Base-by-base conservation (phyloP, 495 filamentous ascomycete species). In the Trichoderma parareesei region DNA sequence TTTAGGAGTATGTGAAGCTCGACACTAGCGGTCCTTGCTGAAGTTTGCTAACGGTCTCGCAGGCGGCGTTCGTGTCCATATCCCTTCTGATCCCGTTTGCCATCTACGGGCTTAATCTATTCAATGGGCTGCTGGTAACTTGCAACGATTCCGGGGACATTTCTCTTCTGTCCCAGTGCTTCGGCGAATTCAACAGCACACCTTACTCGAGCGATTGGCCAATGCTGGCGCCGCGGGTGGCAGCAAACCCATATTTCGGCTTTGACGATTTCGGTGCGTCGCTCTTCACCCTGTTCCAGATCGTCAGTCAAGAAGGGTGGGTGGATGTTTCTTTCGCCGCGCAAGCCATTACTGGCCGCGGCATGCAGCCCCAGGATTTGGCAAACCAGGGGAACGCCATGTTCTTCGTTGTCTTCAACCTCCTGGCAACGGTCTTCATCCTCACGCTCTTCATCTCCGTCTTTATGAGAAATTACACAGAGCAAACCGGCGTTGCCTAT, bases 401-500 rank as follows among this genome's bases (percentile, higher is more conserved):
- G 33, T 98, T 97, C 82, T 96, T 98, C 74, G 85, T 99, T 60
- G 83, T 91, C 13, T 99, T 98, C 85, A 99, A 99, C 74, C 84
- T 99, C 68, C 83, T 99, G 65, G 93, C 92, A 35, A 90, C 95
- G 3, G 95, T 99, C 71, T 99, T 99, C 79, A 91, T 99, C 61
- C 80, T 99, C 75, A 99, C 95, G 2, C 79, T 99, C 71, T 99
- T 99, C 73, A 94, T 98, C 42, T 97, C 94, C 67, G 94, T 99
- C 60, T 99, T 99, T 75, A 99, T 99, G 95, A 90, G 94, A 55
- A 98, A 95, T 74, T 98, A 98, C 78, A 98, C 94, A 4, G 94
- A 99, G 77, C 92, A 98, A 75, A 99, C 94, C 10, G 94, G 94
- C 9, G 94, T 99, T 64, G 94, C 94, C 1, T 99, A 92, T 75